These are phyloP conservation scores for Sistotremastrum niveocremeum DNA, from an alignment of 768 basidiomycete species.

Conservation along the genomic window DNA sequence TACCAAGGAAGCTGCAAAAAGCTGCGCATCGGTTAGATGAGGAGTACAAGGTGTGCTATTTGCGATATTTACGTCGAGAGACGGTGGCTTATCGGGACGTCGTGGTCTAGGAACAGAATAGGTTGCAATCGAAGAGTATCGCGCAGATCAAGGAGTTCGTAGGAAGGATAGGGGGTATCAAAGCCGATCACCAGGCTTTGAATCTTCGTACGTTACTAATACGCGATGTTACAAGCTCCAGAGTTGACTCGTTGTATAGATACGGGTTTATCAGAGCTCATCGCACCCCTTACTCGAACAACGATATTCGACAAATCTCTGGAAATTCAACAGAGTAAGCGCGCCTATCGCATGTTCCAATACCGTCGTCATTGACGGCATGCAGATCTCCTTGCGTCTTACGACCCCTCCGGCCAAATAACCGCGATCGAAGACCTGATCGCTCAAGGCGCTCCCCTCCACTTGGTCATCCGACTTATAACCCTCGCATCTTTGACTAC, in stretches of 20 bases:
- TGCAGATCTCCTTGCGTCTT: conserved; percentile 86
- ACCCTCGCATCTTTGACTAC: conserved; percentile 76
- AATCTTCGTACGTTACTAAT: conserved; percentile 59
- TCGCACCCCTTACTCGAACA: conserved; percentile 72
- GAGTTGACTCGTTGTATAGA: conserved; percentile 32
- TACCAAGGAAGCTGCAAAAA: conserved; percentile 69
- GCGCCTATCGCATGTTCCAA: not conserved
- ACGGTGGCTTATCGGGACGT: not conserved
- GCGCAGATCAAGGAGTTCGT: conserved; percentile 91
- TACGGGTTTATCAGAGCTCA: conserved; percentile 84
- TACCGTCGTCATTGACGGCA: not conserved
- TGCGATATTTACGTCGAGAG: not conserved
- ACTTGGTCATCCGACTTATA: conserved; percentile 61
- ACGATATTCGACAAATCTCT: conserved; percentile 84
- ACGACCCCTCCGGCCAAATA: conserved; percentile 70
- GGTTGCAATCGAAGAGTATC: conserved; percentile 80
- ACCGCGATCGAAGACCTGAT: conserved; percentile 85
- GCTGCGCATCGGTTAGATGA: conserved; percentile 79
- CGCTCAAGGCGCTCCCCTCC: conserved; percentile 73
- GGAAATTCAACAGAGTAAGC: conserved; percentile 90
- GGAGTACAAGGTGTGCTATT: conserved; percentile 64
- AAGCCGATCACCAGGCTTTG: conserved; percentile 82
- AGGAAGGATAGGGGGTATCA: conserved; percentile 83
- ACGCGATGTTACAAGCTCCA: conserved; percentile 1
- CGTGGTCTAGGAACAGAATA: conserved; percentile 33